A percentile compares a stretch with the other conserved stretches of the same genome.
These are phyloP conservation scores for Gossypium arboreum DNA, from an alignment of 345 rosid species.

Conservation along the genomic window DNA sequence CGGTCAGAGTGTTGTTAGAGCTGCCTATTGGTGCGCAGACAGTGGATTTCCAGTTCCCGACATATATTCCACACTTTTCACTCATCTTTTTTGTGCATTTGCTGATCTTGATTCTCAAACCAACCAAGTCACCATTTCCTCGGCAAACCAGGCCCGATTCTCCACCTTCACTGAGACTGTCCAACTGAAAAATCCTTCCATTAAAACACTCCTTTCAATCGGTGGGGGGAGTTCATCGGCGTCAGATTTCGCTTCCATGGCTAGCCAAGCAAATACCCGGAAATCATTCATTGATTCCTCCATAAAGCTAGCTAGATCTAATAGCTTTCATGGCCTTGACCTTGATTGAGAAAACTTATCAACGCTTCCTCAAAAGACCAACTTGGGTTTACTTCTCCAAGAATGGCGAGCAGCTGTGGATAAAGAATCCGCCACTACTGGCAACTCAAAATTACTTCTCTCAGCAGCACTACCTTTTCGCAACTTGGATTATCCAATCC, in stretches of 20 bases:
- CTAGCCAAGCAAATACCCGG: constrained; percentile 38
- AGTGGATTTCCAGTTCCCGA: constrained; percentile 33
- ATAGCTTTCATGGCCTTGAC: constrained; percentile 62
- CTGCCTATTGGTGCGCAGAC: constrained; percentile 49
- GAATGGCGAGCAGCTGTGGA: constrained; percentile 48
- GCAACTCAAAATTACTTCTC: constrained; percentile 34
- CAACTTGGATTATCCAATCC: constrained; percentile 34
- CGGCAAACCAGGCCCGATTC: constrained; percentile 37
- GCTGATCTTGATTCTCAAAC: constrained; percentile 44
- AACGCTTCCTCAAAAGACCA: constrained; percentile 34
- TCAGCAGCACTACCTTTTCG: constrained; percentile 44
- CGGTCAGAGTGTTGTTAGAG: constrained; percentile 41
- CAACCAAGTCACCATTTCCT: constrained; percentile 35
- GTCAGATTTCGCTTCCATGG: constrained; percentile 40
- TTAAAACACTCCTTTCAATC: constrained; percentile 54
- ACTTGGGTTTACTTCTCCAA: constrained; percentile 34
- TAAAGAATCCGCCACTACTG: constrained; percentile 36
- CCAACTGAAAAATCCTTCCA: constrained; percentile 40
- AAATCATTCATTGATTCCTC: constrained; percentile 54
- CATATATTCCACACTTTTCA: constrained; percentile 56
- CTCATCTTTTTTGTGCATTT: constrained; percentile 62
- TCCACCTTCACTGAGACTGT: constrained; percentile 50
- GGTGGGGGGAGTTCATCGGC: constrained; percentile 40
- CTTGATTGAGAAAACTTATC: constrained; percentile 57
- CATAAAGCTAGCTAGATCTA: constrained; percentile 37